Conservation (phyloP, 768 basidiomycete genomes). For the Boletus coccyginus region DNA sequence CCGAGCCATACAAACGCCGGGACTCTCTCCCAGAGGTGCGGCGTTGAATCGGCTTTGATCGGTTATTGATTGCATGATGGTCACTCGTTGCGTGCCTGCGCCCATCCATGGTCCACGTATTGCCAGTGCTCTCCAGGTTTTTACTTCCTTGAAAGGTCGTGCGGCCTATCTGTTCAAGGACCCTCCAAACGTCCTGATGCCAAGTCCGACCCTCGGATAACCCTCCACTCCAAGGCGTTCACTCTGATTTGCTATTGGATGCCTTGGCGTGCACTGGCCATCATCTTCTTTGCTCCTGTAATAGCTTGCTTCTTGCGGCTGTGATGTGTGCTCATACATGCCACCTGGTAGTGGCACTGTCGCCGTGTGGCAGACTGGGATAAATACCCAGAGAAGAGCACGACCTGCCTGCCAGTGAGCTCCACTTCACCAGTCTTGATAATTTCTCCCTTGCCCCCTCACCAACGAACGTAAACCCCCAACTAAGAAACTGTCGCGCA, state of each 20-base stretch:
- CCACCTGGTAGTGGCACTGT: conserved; percentile 30
- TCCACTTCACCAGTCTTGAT: conserved; percentile 10
- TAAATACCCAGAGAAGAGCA: conserved; percentile 14
- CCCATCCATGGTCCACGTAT: neutral
- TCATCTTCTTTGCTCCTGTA: conserved; percentile 12
- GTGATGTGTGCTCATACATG: conserved; percentile 16
- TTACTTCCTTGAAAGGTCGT: neutral
- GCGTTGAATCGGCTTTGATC: conserved; percentile 15
- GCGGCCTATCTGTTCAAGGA: neutral
- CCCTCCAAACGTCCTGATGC: conserved; percentile 4
- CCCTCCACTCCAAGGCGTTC: neutral
- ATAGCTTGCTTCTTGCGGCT: conserved; percentile 22
- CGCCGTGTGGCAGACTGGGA: conserved; percentile 23
- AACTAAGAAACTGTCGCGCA: neutral
- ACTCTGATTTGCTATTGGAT: conserved; percentile 11
- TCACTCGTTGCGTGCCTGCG: neutral
- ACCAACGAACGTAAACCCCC: neutral
- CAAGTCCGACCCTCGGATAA: neutral
- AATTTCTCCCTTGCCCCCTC: neutral
- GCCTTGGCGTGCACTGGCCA: conserved; percentile 2
- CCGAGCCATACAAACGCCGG: neutral
- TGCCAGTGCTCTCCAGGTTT: neutral
- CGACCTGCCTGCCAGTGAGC: conserved; percentile 6
- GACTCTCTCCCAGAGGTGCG: conserved; percentile 1
- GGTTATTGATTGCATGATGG: conserved; percentile 13